These are phyloP conservation scores for Neurospora sp. DNA, from an alignment of 495 filamentous ascomycete species.

Conservation along the genomic window DNA sequence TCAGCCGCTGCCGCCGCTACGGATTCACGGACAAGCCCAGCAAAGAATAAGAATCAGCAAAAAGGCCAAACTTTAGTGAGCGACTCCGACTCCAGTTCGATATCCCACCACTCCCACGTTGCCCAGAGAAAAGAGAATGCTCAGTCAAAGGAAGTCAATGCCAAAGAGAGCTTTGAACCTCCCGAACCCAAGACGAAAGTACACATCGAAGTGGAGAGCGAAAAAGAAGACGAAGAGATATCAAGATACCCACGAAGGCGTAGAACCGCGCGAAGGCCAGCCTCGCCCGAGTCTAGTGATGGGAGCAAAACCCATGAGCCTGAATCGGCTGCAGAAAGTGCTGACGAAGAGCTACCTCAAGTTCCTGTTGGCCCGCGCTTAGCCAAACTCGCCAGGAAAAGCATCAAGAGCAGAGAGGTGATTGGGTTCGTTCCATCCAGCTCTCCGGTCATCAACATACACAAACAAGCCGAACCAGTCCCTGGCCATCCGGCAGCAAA, in stretches of 20 bases:
- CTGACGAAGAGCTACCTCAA: constrained; percentile 10
- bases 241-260: background rate
- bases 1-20: background rate
- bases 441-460: constrained; percentile 4
- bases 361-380: constrained; percentile 18
- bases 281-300: background rate
- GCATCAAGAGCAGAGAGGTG: constrained; percentile 33
- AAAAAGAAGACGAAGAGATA: background rate
- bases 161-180: background rate
- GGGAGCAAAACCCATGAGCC: background rate
- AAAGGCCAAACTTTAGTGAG: background rate
- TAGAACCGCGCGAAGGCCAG: background rate
- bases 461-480: background rate
- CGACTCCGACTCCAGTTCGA: background rate
- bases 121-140: background rate
- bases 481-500: background rate
- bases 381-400: constrained; percentile 27
- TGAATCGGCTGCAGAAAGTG: background rate
- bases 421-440: constrained; percentile 27
- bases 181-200: background rate
- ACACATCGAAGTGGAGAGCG: background rate
- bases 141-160: background rate
- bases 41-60: background rate
- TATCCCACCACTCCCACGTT: background rate
- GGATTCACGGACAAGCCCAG: background rate